Percentiles rank a stretch among this genome's conserved stretches.
These are phyloP conservation scores for Leptographium procerum DNA, from an alignment of 2,329 filamentous ascomycete genomes.

Conservation along the genomic window DNA sequence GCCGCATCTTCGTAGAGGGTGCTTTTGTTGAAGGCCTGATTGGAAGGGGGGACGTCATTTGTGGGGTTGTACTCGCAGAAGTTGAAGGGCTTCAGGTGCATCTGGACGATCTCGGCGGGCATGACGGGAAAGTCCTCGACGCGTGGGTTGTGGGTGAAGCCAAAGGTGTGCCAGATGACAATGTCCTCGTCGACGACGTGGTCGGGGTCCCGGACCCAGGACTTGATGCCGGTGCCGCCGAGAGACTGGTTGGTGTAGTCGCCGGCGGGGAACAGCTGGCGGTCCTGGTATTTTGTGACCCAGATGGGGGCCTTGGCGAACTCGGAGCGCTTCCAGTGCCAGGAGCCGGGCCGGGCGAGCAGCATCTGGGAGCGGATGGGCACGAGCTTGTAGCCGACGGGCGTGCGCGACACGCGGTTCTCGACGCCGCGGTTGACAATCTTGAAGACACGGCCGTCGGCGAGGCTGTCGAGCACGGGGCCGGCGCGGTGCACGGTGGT, in stretches of 20 bases:
- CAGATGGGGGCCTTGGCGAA: conserved; percentile 31
- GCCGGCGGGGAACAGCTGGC: conserved; percentile 30
- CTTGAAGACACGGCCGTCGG: conserved; percentile 36
- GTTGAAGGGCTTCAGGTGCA: conserved; percentile 39
- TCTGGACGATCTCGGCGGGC: conserved; percentile 45
- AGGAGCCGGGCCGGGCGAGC: conserved; percentile 25
- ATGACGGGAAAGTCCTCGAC: conserved; percentile 60
- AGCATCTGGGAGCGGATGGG: conserved; percentile 33
- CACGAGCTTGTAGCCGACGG: conserved; percentile 33
- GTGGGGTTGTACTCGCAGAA: conserved; percentile 40
- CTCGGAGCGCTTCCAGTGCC: conserved; percentile 26
- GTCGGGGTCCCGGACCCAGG: conserved; percentile 12
- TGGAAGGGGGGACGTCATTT: conserved; percentile 33
- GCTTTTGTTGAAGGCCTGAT: conserved; percentile 23
- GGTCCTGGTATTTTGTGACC: conserved; percentile 31
- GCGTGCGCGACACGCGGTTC: conserved; percentile 30
- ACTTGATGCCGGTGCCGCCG: conserved; percentile 2
- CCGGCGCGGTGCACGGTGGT: conserved; percentile 28
- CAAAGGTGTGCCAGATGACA: conserved; percentile 44
- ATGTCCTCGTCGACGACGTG: conserved; percentile 6
- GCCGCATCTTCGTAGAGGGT: not conserved
- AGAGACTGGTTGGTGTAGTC: conserved; percentile 34
- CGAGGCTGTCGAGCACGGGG: conserved; percentile 35
- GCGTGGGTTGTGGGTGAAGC: conserved; percentile 53
- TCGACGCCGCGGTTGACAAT: conserved; percentile 30